phyloP scores from a whole-genome alignment of 1,139 yeast genomes.

The Debaryomyces psychrophilus region DNA sequence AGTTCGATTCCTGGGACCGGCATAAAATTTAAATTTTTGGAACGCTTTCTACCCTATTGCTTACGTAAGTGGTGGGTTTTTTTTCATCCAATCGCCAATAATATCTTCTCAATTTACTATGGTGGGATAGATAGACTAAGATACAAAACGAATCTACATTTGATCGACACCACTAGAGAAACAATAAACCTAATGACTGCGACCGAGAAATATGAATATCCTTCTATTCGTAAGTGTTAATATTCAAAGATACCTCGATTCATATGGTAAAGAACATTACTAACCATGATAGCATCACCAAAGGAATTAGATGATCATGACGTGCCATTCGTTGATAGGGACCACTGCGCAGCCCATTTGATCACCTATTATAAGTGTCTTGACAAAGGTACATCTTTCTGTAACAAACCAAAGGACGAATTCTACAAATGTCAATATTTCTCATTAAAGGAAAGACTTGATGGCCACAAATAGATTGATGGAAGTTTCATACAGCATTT shows the following conservation, averaged over 20 bases:
- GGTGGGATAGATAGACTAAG: not conserved
- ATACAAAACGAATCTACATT: not conserved
- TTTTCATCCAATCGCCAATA: conserved; percentile 8
- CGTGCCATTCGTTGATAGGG: conserved; percentile 52
- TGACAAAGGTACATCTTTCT: conserved; percentile 50
- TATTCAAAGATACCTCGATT: not conserved
- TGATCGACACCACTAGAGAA: not conserved
- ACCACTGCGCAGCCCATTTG: conserved; percentile 50
- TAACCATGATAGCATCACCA: conserved; percentile 33
- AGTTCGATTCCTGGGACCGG: conserved; percentile 63
- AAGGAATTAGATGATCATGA: conserved; percentile 47
- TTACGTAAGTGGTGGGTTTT: conserved; percentile 2
- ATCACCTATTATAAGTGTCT: conserved; percentile 51
- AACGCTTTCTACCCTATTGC: not conserved
- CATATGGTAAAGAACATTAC: not conserved
- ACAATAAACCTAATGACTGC: conserved; percentile 6
- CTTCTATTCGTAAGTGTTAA: conserved; percentile 29
- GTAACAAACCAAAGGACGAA: conserved; percentile 46
- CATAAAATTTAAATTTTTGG: conserved; percentile 27
- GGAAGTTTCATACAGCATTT: not conserved
- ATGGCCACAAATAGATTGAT: conserved; percentile 18
- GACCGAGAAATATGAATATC: conserved; percentile 26
- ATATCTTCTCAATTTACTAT: conserved; percentile 8
- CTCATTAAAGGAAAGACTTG: conserved; percentile 49
- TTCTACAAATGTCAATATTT: conserved; percentile 53